Evolutionary conservation across 108 stramenopile genomes (phyloP).

Genomic region (Pseudonitzschia delicatissima): DNA sequence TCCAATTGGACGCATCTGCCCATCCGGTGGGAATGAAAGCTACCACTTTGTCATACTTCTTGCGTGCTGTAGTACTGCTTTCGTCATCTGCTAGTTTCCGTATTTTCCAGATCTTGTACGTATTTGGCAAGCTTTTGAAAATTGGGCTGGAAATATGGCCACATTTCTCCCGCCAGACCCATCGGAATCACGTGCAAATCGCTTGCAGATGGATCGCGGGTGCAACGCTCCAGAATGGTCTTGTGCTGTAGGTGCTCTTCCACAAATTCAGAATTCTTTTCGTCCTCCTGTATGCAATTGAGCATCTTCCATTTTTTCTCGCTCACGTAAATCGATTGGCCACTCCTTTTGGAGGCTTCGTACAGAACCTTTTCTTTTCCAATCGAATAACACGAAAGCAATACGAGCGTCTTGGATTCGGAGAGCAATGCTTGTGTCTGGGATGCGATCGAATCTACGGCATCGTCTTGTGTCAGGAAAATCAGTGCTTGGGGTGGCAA

Average conservation of each 20-base stretch:
- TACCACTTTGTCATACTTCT: slow-evolving; percentile 43
- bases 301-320: slow-evolving; percentile 53
- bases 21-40: slow-evolving; percentile 75
- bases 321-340: slow-evolving; percentile 42
- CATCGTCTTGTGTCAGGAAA: slow-evolving; percentile 53
- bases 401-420: slow-evolving; percentile 37
- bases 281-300: slow-evolving; percentile 31
- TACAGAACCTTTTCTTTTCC: slow-evolving; percentile 72
- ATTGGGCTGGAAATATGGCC: slow-evolving; percentile 65
- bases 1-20: slow-evolving; percentile 62
- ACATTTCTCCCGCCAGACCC: slow-evolving; percentile 55
- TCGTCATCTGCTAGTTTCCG: not conserved
- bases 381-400: slow-evolving; percentile 68
- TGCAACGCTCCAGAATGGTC: slow-evolving; percentile 40
- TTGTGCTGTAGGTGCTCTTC: not conserved
- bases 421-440: slow-evolving; percentile 33
- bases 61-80: not conserved
- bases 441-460: slow-evolving; percentile 42
- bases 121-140: slow-evolving; percentile 42
- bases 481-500: slow-evolving; percentile 60
- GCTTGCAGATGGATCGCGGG: slow-evolving; percentile 31
- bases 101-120: slow-evolving; percentile 8
- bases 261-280: not conserved
- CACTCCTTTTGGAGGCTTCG: slow-evolving; percentile 30
- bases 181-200: slow-evolving; percentile 60